Base-by-base conservation (phyloP, 768 basidiomycete species). In the Pulveroboletus sp. region DNA sequence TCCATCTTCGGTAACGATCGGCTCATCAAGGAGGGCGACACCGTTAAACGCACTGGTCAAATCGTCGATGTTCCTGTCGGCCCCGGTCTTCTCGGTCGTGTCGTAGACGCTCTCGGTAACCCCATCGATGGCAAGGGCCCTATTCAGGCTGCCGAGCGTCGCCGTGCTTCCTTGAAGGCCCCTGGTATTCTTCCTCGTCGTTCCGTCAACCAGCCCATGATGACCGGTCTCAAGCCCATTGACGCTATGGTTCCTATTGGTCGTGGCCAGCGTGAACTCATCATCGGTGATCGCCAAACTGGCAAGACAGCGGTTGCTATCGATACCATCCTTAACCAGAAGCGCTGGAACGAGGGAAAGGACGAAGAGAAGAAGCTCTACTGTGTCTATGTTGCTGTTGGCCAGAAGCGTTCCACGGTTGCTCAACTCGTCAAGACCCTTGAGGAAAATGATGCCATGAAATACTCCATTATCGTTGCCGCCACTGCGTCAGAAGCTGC, bases 211-310 rank as follows among this genome's bases (percentile, higher is more conserved):
- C 93, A 97, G 82, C 95, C 96, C 62, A 99, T 99, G 96, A 91
- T 96, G 89, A 99, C 96, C 60, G 96, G 96, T 79, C 86, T 99
- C 70, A 99, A 99, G 80, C 93, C 95, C 69, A 97, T 99, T 72
- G 96, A 99, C 73, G 95, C 96, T 70, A 96, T 99, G 93, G 96
- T 99, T 59, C 96, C 96, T 64, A 99, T 99, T 71, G 96, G 96
- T 70, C 96, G 96, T 86, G 96, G 96, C 56, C 96, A 99, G 78
- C 96, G 96, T 90, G 96, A 99, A 76, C 81, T 99, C 51, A 99
- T 99, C 73, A 99, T 99, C 63, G 96, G 96, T 84, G 96, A 99
- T 69, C 93, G 96, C 86, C 96, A 99, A 70, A 99, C 96, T 54
- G 96, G 96, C 52, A 99, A 99, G 77, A 97, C 93, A 49, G 96